Evolutionary conservation across 2,329 filamentous ascomycete genomes (phyloP), one percentile per base, ranked within the genome.

Genomic region (Talaromyces islandicus): DNA sequence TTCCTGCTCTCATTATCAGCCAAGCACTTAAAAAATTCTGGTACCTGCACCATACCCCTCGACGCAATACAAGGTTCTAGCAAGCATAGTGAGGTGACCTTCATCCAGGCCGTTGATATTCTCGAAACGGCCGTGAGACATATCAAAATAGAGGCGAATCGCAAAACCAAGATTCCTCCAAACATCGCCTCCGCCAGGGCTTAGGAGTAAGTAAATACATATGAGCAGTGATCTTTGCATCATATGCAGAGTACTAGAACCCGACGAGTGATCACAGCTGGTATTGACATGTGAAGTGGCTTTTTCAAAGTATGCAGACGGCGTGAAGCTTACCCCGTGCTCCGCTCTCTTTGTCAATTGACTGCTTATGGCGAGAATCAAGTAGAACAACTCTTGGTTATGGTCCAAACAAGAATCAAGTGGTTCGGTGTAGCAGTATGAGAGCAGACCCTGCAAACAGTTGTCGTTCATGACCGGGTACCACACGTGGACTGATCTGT

Each of bases 401-500:
- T 55, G 53, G 53, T 38, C 30, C 10, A 55, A 41, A 41, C 19
- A 41, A 55, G 53, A 55, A 55, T 25, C 53, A 55, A 55, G 19
- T 24, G 30, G 53, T 41, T 55, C 53, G 53, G 53, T 55, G 53
- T 55, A 55, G 30, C 53, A 55, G 41, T 25, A 55, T 55, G 53
- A 41, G 53, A 55, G 53, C 4, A 55, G 53, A 10, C 53, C 30
- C 53, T 55, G 53, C 12, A 55, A 41, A 55, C 14, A 27, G 30
- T 55, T 32, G 30, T 55, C 53, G 21, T 41, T 55, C 53, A 55
- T 55, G 53, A 55, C 53, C 14, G 53, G 53, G n/a, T 55, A 55
- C 53, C 53, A 55, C 53, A 55, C 53, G 53, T 55, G 53, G 30
- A 55, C 53, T 55, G 53, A 55, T 55, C 30, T 55, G 53, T 55